Evolutionary conservation across 2,329 filamentous ascomycete genomes (phyloP).

Genomic region (Plectosphaerella plurivora): DNA sequence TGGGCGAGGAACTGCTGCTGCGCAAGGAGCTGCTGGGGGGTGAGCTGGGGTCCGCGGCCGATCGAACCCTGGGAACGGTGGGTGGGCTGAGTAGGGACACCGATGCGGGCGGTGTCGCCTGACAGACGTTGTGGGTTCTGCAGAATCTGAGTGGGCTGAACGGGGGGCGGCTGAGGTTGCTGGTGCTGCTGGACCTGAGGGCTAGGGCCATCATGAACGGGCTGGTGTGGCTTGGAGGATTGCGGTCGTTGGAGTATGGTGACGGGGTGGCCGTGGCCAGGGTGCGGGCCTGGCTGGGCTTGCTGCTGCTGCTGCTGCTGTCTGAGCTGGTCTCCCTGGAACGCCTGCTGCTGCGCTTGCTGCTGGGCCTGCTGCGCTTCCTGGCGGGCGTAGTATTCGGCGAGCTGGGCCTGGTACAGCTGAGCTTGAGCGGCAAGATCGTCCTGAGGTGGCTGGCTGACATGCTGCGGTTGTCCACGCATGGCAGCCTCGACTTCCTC

Average conservation of each 20-base stretch:
- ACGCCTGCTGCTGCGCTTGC: slow-evolving; percentile 19
- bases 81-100: slow-evolving; percentile 25
- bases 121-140: slow-evolving; percentile 71
- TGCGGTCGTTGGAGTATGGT: slow-evolving; percentile 53
- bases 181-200: slow-evolving; percentile 29
- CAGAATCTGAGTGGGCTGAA: slow-evolving; percentile 68
- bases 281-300: slow-evolving; percentile 21
- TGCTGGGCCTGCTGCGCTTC: slow-evolving; percentile 17
- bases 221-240: slow-evolving; percentile 33
- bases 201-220: slow-evolving; percentile 24
- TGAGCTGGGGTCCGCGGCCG: slow-evolving; percentile 48
- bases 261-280: slow-evolving; percentile 43
- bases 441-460: slow-evolving; percentile 26
- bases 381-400: slow-evolving; percentile 12
- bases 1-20: slow-evolving; percentile 46
- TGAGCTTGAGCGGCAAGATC: slow-evolving; percentile 25
- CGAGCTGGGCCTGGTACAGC: slow-evolving; percentile 4
- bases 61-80: slow-evolving; percentile 51
- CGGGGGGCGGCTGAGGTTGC: slow-evolving; percentile 28
- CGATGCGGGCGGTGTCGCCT: slow-evolving; percentile 36
- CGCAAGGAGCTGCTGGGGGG: slow-evolving; percentile 49
- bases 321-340: slow-evolving; percentile 10
- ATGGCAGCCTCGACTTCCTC: slow-evolving; percentile 97
- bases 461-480: slow-evolving; percentile 58
- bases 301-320: slow-evolving; percentile 26